These are phyloP conservation scores for Aspergillus sp. DNA, from an alignment of 2,329 filamentous ascomycete genomes.

Conservation along the genomic window DNA sequence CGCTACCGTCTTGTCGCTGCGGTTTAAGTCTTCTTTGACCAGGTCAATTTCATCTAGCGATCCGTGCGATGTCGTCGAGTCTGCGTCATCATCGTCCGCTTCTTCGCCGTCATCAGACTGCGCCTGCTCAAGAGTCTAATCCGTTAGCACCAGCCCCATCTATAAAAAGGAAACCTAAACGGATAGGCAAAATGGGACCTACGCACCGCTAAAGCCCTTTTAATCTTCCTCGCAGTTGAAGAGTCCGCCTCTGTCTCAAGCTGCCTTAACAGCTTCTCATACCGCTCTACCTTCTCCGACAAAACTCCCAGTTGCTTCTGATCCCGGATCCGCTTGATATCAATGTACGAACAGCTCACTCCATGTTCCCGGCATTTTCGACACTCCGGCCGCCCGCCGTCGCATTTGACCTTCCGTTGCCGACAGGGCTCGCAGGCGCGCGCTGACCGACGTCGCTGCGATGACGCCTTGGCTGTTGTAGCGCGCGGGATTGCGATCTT, in stretches of 20 bases:
- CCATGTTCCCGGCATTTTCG: conserved; percentile 28
- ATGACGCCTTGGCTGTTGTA: conserved; percentile 15
- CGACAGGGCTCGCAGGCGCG: conserved; percentile 38
- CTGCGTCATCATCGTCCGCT: conserved; percentile 19
- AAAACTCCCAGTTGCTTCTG: conserved; percentile 31
- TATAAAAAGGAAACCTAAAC: neutral
- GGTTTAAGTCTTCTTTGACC: conserved; percentile 44
- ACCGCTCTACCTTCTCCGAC: conserved; percentile 24
- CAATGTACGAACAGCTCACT: conserved; percentile 29
- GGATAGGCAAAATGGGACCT: neutral
- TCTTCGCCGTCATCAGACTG: conserved; percentile 11
- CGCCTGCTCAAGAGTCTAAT: neutral
- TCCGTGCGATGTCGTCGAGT: conserved; percentile 27
- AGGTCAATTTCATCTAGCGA: conserved; percentile 43
- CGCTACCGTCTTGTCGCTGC: conserved; percentile 33
- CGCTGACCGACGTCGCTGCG: conserved; percentile 28
- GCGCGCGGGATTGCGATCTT: conserved; percentile 34
- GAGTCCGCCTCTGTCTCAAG: conserved; percentile 26
- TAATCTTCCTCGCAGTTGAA: conserved; percentile 21
- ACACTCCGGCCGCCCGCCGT: conserved; percentile 29
- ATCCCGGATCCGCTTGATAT: conserved; percentile 37
- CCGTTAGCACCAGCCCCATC: neutral
- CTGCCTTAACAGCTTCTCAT: conserved; percentile 28
- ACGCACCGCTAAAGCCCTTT: conserved; percentile 21
- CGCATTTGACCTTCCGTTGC: conserved; percentile 37